Evolutionary conservation across 345 rosid genomes (phyloP).

Genomic region (Moringa oleifera): DNA sequence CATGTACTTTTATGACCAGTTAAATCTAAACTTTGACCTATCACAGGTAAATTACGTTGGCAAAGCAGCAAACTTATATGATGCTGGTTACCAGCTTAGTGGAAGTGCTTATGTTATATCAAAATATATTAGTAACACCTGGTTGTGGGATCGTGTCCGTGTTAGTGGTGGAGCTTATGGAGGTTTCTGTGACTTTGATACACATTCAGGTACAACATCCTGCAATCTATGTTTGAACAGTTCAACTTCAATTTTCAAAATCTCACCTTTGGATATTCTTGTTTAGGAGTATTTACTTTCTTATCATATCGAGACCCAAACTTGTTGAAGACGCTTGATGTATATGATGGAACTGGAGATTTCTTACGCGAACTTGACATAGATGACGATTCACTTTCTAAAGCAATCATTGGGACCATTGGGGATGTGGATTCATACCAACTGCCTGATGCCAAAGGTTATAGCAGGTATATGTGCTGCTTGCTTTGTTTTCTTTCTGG

Average conservation of each 20-base stretch:
- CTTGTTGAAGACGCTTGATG: constrained; percentile 80
- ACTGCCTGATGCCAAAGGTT: constrained; percentile 98
- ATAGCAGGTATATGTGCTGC: constrained; percentile 61
- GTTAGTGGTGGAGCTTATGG: constrained; percentile 99
- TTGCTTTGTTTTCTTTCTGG: neutral
- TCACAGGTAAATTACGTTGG: constrained; percentile 95
- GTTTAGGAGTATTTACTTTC: constrained; percentile 71
- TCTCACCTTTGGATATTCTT: constrained; percentile 15
- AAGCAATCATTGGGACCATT: constrained; percentile 94
- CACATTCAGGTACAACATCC: constrained; percentile 66
- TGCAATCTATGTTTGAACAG: neutral
- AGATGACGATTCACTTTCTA: constrained; percentile 80
- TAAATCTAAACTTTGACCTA: constrained; percentile 1
- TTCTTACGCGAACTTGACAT: constrained; percentile 73
- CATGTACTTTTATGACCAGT: neutral
- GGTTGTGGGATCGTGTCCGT: constrained; percentile 99
- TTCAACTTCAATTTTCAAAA: neutral
- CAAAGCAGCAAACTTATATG: constrained; percentile 79
- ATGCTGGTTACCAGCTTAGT: constrained; percentile 65
- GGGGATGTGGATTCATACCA: constrained; percentile 96
- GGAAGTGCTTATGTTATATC: constrained; percentile 97
- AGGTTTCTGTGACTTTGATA: constrained; percentile 90
- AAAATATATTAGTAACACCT: constrained; percentile 75
- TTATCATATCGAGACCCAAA: constrained; percentile 94
- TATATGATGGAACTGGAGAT: constrained; percentile 81